A percentile compares a stretch with the other conserved stretches of the same genome.
These are phyloP conservation scores for Noccaea bulbosa DNA, from an alignment of 345 rosid genomes.

Conservation along the genomic window DNA sequence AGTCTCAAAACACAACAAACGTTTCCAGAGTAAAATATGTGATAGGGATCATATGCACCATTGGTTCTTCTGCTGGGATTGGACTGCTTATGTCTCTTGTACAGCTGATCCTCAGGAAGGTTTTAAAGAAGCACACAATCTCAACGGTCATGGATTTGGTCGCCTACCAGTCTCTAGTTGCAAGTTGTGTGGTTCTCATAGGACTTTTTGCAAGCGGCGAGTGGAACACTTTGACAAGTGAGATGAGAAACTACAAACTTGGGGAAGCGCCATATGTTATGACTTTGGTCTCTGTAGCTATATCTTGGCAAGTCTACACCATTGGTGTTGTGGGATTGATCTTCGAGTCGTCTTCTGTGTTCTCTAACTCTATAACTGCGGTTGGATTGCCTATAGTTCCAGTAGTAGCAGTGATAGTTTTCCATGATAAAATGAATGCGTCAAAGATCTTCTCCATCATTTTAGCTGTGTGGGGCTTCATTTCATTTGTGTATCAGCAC, in stretches of 20 bases:
- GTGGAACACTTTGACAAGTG: conserved; percentile 48
- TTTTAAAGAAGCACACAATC: conserved; percentile 46
- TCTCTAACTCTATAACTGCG: conserved; percentile 52
- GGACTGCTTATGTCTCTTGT: conserved; percentile 50
- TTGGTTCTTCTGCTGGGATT: conserved; percentile 50
- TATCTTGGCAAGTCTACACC: conserved; percentile 53
- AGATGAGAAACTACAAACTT: conserved; percentile 51
- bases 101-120: conserved; percentile 52
- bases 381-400: conserved; percentile 65
- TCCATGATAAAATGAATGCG: conserved; percentile 58
- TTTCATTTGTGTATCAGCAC: conserved; percentile 63
- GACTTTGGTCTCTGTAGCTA: conserved; percentile 50
- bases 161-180: conserved; percentile 47
- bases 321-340: conserved; percentile 57
- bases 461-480: conserved; percentile 64
- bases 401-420: conserved; percentile 54
- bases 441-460: conserved; percentile 57
- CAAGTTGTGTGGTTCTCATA: conserved; percentile 43
- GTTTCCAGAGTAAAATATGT: conserved; percentile 39
- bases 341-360: conserved; percentile 65
- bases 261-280: conserved; percentile 59
- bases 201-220: conserved; percentile 65
- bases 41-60: conserved; percentile 54
- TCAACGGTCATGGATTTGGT: conserved; percentile 50
- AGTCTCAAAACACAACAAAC: conserved; percentile 5